A percentile compares a stretch with the other conserved stretches of the same genome.
These are phyloP conservation scores for Cynanchum wilfordii DNA, from an alignment of 257 asterid genomes.

Conservation along the genomic window DNA sequence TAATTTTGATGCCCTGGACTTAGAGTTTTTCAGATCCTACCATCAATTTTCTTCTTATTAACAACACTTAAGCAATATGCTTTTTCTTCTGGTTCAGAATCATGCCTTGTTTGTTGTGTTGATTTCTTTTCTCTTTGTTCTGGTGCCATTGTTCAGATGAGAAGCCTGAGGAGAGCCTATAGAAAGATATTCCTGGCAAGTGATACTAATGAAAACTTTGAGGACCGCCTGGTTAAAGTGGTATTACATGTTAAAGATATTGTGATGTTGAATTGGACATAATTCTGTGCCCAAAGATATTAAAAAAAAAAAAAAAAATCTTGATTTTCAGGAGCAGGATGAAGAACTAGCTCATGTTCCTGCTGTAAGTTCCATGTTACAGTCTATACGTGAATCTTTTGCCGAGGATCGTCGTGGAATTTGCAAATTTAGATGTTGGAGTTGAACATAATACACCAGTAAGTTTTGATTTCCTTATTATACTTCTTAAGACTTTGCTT, in stretches of 20 bases:
- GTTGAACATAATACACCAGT: slow-evolving; percentile 27
- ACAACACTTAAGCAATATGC: neutral
- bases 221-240: slow-evolving; percentile 69
- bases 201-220: slow-evolving; percentile 42
- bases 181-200: slow-evolving; percentile 68
- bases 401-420: slow-evolving; percentile 73
- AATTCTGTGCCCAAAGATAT: slow-evolving; percentile 1
- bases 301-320: neutral
- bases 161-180: slow-evolving; percentile 79
- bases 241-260: slow-evolving; percentile 34
- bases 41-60: neutral
- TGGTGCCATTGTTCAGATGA: slow-evolving; percentile 41
- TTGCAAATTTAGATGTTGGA: slow-evolving; percentile 70
- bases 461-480: neutral
- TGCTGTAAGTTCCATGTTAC: slow-evolving; percentile 52
- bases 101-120: neutral
- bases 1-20: neutral
- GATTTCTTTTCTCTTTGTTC: slow-evolving; percentile 8
- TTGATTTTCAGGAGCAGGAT: slow-evolving; percentile 53
- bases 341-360: slow-evolving; percentile 44
- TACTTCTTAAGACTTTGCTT: neutral
- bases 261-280: slow-evolving; percentile 3
- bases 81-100: neutral
- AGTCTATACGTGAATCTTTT: slow-evolving; percentile 71
- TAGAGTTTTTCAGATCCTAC: neutral